Evolutionary conservation across 495 filamentous ascomycete species (phyloP), one percentile per base, ranked within the genome.

Genomic region (Penicillium pulvis): DNA sequence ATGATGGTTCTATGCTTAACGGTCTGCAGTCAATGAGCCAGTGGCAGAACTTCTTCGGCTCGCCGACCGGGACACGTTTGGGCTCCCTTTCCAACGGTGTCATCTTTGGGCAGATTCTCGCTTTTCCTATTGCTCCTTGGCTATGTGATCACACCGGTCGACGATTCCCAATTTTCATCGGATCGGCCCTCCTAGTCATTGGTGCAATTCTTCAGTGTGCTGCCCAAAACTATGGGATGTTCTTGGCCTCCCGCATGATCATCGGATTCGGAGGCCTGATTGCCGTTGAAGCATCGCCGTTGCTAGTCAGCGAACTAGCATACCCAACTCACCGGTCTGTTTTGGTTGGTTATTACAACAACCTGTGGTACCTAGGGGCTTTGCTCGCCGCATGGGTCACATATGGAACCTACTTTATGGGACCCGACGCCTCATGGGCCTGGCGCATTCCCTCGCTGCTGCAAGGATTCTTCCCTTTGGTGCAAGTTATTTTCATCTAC

Each of bases 361-460:
- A 64, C n/a, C 33, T 60, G 35, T 64, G 61, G 58, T 58, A 64
- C 26, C 52, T 60, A 9, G 61, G 61, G 3, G 53, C 61, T n/a
- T 54, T 61, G 30, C 52, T 61, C 28, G 58, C 61, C 11, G 59
- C 58, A 23, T 64, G 61, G 61, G 46, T 64, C n/a, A 64, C 58
- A 16, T 57, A 61, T 31, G 60, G 56, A 24, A 63, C 56, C 7
- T 63, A 63, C 14, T 55, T 59, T 14, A 49, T 52, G 35, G 44
- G 50, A 1, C 39, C 30, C n/a, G 42, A 60, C 19, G 68, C 51
- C 47, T 62, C 72, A 56, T 81, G 79, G 79, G 68, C 75, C 5
- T 81, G 79, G 79, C 70, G 79, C 17, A 59, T 76, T 20, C 75
- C 76, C 0, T 67, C 72, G 5, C 56, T 81, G 14, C 41, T 75